These are phyloP conservation scores for Abrus precatorius DNA, from an alignment of 306 rosid species.

Conservation along the genomic window DNA sequence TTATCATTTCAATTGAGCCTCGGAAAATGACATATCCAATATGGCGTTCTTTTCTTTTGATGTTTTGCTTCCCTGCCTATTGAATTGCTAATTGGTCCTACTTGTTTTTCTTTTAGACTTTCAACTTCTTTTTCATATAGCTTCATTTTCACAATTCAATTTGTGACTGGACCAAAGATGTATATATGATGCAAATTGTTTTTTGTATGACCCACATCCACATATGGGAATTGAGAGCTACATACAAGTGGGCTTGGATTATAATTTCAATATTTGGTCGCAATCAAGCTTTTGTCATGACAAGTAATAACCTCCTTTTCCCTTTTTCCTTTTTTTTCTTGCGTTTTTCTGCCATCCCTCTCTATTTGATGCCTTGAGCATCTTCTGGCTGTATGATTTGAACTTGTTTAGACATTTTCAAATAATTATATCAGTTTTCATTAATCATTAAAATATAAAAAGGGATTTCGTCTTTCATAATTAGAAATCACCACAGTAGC, in stretches of 20 bases:
- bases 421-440: background rate
- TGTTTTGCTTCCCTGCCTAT: background rate
- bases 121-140: background rate
- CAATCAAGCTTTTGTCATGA: constrained; percentile 18
- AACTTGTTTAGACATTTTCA: background rate
- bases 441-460: background rate
- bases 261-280: constrained; percentile 29
- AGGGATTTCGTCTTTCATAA: background rate
- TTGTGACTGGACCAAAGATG: constrained; percentile 15
- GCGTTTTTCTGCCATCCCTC: background rate
- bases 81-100: constrained; percentile 2
- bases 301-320: background rate
- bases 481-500: background rate
- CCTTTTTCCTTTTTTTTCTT: background rate
- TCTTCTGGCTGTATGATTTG: background rate
- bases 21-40: constrained; percentile 27
- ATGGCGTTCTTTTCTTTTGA: constrained; percentile 18
- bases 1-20: background rate
- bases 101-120: background rate
- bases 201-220: constrained; percentile 39
- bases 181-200: constrained; percentile 1
- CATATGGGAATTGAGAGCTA: constrained; percentile 4
- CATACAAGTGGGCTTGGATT: background rate
- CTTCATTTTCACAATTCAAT: constrained; percentile 26
- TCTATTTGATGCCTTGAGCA: background rate